These are phyloP conservation scores for Alternaria triticina DNA, from an alignment of 2,329 filamentous ascomycete species.

Conservation along the genomic window DNA sequence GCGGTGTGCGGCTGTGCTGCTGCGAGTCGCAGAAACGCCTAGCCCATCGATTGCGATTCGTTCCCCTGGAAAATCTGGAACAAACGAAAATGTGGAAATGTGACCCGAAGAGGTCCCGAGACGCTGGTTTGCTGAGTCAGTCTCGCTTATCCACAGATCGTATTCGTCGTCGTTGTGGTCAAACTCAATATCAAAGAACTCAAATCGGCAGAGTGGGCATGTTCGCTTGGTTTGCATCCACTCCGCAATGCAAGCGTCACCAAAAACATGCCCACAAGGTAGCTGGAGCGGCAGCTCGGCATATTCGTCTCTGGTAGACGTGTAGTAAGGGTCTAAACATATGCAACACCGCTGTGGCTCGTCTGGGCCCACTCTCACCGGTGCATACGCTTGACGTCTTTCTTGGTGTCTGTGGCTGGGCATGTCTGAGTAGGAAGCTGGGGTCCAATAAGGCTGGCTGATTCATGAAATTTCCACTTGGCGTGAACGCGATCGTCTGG, in stretches of 20 bases:
- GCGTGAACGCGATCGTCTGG: conserved; percentile 4
- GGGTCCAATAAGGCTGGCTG: background rate
- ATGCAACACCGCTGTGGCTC: conserved; percentile 15
- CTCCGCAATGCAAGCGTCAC: conserved; percentile 14
- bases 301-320: background rate
- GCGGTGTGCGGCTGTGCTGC: conserved; percentile 10
- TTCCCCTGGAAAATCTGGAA: background rate
- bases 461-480: background rate
- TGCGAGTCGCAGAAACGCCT: background rate
- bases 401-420: background rate
- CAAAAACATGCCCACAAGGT: conserved; percentile 23
- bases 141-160: background rate
- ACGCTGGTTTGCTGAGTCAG: conserved; percentile 1
- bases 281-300: conserved; percentile 18
- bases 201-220: conserved; percentile 21
- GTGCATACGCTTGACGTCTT: background rate
- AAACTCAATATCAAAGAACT: background rate
- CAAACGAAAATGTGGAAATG: background rate
- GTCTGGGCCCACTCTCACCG: conserved; percentile 6
- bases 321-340: conserved; percentile 17
- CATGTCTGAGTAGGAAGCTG: conserved; percentile 6
- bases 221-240: conserved; percentile 17
- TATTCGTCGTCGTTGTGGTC: background rate
- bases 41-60: background rate
- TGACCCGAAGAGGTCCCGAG: background rate